phyloP scores from a whole-genome alignment of 148 eudicot species.

The Rhododendron ovatum region DNA sequence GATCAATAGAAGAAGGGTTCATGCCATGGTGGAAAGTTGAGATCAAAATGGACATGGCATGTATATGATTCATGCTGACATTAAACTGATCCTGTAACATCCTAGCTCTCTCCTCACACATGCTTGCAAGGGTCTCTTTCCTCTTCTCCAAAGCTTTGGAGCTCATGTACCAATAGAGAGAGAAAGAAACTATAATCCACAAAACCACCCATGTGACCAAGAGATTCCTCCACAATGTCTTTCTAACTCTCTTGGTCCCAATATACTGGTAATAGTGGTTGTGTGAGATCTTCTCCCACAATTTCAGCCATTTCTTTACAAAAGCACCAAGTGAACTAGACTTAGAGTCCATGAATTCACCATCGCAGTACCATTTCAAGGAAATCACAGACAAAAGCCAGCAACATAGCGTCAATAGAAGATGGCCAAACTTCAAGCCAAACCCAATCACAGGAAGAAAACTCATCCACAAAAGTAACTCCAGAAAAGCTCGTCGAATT shows the following conservation, averaged over 20 bases:
- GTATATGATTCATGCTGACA: slow-evolving; percentile 96
- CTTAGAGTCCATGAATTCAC: slow-evolving; percentile 53
- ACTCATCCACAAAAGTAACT: slow-evolving; percentile 52
- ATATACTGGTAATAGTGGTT: slow-evolving; percentile 42
- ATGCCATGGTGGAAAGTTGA: slow-evolving; percentile 86
- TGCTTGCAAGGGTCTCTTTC: slow-evolving; percentile 75
- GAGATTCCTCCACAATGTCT: slow-evolving; percentile 62
- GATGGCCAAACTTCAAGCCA: slow-evolving; percentile 68
- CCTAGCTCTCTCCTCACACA: slow-evolving; percentile 99
- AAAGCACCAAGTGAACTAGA: slow-evolving; percentile 40
- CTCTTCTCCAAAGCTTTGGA: slow-evolving; percentile 70
- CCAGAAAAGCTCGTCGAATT: slow-evolving; percentile 7
- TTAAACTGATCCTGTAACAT: slow-evolving; percentile 99
- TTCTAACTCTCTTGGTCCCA: slow-evolving; percentile 49
- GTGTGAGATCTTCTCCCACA: slow-evolving; percentile 47
- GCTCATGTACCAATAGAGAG: slow-evolving; percentile 53
- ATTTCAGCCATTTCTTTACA: slow-evolving; percentile 35
- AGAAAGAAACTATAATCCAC: slow-evolving; percentile 41
- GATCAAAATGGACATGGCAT: slow-evolving; percentile 87
- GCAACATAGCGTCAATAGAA: slow-evolving; percentile 60
- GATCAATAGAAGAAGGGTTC: slow-evolving; percentile 88
- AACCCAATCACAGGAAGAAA: slow-evolving; percentile 62
- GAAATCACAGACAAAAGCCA: slow-evolving; percentile 64
- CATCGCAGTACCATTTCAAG: slow-evolving; percentile 59
- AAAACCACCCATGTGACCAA: slow-evolving; percentile 52